These are phyloP conservation scores for Colletotrichum chlorophyti DNA, from an alignment of 2,329 filamentous ascomycete species.

Conservation along the genomic window DNA sequence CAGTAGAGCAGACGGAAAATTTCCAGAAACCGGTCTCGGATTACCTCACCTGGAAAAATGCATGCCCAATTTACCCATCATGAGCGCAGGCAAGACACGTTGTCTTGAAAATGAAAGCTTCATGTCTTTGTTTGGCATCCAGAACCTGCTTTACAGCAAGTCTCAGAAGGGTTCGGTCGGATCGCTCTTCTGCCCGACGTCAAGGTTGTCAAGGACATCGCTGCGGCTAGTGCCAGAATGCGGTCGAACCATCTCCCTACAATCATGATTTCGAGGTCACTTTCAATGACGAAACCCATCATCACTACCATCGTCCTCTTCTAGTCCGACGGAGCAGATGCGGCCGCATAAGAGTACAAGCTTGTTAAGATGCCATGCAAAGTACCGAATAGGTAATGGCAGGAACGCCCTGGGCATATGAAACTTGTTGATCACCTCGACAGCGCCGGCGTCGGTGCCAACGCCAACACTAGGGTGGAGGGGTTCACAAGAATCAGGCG, in stretches of 20 bases:
- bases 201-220: no score
- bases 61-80: not conserved
- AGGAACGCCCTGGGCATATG: no score
- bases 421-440: not conserved
- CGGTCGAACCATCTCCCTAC: no score
- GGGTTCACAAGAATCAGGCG: slow-evolving; percentile 11
- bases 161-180: no score
- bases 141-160: no score
- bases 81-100: slow-evolving; percentile 6
- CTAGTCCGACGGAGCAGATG: not conserved
- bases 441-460: not conserved
- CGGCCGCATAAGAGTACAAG: slow-evolving; percentile 5
- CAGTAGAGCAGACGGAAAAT: not conserved
- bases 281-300: not conserved
- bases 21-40: slow-evolving; percentile 7
- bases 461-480: not conserved
- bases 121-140: no score
- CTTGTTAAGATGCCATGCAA: not conserved
- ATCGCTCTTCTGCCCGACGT: no score
- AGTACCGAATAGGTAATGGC: not conserved
- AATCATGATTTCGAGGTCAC: no score
- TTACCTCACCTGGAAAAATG: no score
- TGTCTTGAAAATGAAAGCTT: not conserved
- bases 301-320: not conserved
- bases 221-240: no score